These are phyloP conservation scores for Tolypocladium nubicola DNA, from an alignment of 2,329 filamentous ascomycete genomes.

Conservation along the genomic window DNA sequence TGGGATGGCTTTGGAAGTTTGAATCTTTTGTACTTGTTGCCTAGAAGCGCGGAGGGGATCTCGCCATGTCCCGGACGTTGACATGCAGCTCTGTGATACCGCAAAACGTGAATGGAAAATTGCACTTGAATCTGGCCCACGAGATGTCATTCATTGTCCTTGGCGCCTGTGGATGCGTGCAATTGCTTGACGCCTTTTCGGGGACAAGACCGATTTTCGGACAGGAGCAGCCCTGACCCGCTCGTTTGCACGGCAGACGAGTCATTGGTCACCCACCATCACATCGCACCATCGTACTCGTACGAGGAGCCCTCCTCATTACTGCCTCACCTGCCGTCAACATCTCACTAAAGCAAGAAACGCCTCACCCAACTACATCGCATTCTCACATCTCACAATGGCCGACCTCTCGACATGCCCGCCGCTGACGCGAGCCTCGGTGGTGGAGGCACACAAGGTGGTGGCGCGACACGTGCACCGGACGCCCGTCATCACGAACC, in stretches of 20 bases:
- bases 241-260: background rate
- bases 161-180: background rate
- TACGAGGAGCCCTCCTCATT: background rate
- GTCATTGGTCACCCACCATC: background rate
- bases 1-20: background rate
- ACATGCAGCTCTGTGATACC: background rate
- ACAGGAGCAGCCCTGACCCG: background rate
- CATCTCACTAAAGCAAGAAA: background rate
- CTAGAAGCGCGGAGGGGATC: background rate
- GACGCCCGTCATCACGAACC: constrained; percentile 75
- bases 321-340: background rate
- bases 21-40: constrained; percentile 1
- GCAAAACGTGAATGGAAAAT: background rate
- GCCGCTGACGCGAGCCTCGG: constrained; percentile 62
- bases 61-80: background rate
- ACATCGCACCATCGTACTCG: background rate
- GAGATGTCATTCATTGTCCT: background rate
- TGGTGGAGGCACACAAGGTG: constrained; percentile 59
- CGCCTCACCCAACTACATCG: background rate
- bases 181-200: background rate
- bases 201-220: background rate
- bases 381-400: background rate
- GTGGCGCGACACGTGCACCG: constrained; percentile 69
- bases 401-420: constrained; percentile 30
- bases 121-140: background rate